Percentiles rank a stretch among this genome's conserved stretches.
Conservation (phyloP, 2,329 filamentous ascomycete genomes). For the Aspergillus sp. region DNA sequence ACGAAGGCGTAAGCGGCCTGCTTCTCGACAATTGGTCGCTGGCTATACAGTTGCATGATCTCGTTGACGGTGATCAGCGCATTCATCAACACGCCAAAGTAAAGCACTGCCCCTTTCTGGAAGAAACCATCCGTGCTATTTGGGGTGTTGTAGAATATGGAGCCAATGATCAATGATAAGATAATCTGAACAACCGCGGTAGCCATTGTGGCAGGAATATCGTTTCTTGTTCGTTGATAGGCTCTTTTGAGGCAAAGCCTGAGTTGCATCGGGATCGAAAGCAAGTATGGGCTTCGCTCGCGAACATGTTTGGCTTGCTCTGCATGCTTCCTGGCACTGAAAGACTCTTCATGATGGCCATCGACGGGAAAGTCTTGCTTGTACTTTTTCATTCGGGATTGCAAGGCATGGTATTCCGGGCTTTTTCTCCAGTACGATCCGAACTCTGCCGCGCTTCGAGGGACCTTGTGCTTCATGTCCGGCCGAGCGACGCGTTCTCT, state of each 20-base stretch:
- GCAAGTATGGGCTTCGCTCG: conserved; percentile 71
- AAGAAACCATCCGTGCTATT: conserved; percentile 67
- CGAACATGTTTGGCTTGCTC: conserved; percentile 47
- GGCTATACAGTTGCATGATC: conserved; percentile 9
- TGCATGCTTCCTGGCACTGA: not conserved
- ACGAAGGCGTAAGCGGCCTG: conserved; percentile 10
- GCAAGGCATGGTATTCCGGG: conserved; percentile 41
- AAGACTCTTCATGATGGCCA: not conserved
- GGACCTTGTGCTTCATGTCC: conserved; percentile 61
- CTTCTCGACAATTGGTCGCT: conserved; percentile 10
- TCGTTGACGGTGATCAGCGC: conserved; percentile 75
- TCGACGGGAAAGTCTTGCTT: not conserved
- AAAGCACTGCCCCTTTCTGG: conserved; percentile 71
- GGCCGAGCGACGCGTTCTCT: conserved; percentile 53
- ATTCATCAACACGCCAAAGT: conserved; percentile 81
- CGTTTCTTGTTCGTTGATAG: conserved; percentile 69
- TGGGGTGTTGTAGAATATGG: conserved; percentile 74
- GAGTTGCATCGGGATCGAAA: conserved; percentile 73
- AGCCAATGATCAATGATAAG: conserved; percentile 72
- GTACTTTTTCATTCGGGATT: conserved; percentile 27
- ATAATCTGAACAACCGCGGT: conserved; percentile 63
- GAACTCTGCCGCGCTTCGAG: conserved; percentile 68
- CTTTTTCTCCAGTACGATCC: conserved; percentile 54
- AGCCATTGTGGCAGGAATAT: conserved; percentile 68
- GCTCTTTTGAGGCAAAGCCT: conserved; percentile 75